Percentiles rank a stretch among this genome's conserved stretches.
These are phyloP conservation scores for Cyclotella atomus DNA, from an alignment of 108 stramenopile species.

Conservation along the genomic window DNA sequence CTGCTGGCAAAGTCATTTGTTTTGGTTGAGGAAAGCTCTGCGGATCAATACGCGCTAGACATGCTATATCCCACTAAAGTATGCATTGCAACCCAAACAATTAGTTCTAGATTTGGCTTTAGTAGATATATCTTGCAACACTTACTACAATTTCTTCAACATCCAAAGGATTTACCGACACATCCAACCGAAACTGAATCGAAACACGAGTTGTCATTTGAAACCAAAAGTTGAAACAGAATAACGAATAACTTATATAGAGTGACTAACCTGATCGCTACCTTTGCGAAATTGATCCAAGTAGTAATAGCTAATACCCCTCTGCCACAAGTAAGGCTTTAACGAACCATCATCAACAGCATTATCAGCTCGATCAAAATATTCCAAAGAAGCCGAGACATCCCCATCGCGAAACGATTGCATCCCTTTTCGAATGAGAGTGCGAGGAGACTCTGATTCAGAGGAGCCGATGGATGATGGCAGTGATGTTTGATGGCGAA, in stretches of 20 bases:
- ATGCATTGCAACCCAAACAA: background rate
- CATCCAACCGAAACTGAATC: constrained; percentile 48
- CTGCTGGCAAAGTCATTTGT: constrained; percentile 57
- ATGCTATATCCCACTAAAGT: constrained; percentile 73
- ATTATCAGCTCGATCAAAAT: constrained; percentile 56
- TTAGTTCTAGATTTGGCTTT: background rate
- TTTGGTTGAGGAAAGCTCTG: constrained; percentile 38
- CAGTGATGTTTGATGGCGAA: no score
- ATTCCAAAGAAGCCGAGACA: constrained; percentile 48
- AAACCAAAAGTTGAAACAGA: background rate
- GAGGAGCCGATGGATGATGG: background rate
- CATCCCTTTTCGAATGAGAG: constrained; percentile 62
- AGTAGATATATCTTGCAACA: background rate
- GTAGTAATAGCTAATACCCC: constrained; percentile 76
- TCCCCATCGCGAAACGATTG: constrained; percentile 57
- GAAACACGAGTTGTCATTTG: background rate
- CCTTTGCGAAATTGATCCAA: constrained; percentile 59
- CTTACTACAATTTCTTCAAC: constrained; percentile 76
- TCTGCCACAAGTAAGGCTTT: constrained; percentile 76
- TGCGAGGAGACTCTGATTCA: constrained; percentile 43
- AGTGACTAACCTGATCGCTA: constrained; percentile 30
- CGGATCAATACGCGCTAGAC: constrained; percentile 47
- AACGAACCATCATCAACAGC: constrained; percentile 28
- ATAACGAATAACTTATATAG: background rate
- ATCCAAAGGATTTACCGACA: constrained; percentile 63